Percentiles rank a stretch among this genome's conserved stretches.
Evolutionary conservation across 345 rosid species (phyloP).

Genomic region (Rhodamnia rubescens): DNA sequence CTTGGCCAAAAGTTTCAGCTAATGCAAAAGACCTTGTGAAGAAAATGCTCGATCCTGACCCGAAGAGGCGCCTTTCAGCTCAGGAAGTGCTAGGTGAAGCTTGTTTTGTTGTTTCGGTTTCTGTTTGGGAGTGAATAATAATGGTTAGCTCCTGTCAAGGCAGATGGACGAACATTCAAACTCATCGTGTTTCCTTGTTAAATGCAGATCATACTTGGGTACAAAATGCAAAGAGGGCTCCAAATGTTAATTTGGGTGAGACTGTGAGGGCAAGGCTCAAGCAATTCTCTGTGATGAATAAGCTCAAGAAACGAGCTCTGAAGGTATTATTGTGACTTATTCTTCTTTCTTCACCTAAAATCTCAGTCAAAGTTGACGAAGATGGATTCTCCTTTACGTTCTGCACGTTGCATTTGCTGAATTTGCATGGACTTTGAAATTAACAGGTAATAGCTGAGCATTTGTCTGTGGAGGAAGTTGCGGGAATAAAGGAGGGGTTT

Average conservation of each 20-base stretch:
- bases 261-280: slow-evolving; percentile 90
- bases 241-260: slow-evolving; percentile 90
- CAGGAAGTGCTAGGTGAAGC: slow-evolving; percentile 84
- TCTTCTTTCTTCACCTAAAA: neutral
- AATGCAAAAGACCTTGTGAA: slow-evolving; percentile 81
- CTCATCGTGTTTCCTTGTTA: neutral
- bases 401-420: neutral
- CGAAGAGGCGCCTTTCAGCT: slow-evolving; percentile 76
- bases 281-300: slow-evolving; percentile 96
- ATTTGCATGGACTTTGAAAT: neutral
- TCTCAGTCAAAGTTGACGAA: neutral
- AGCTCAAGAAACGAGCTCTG: slow-evolving; percentile 97
- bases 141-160: neutral
- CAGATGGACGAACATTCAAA: neutral
- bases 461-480: slow-evolving; percentile 88
- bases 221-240: slow-evolving; percentile 85
- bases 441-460: slow-evolving; percentile 88
- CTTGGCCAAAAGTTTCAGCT: slow-evolving; percentile 96
- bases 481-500: slow-evolving; percentile 86
- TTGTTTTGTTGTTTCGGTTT: neutral
- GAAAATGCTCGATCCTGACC: slow-evolving; percentile 96
- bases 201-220: slow-evolving; percentile 91
- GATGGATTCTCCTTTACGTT: neutral
- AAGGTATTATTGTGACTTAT: slow-evolving; percentile 38
- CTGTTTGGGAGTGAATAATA: neutral